Percentiles rank a stretch among this genome's conserved stretches.
Evolutionary conservation across 2,329 filamentous ascomycete species (phyloP).

Genomic region (Aspergillus sp.): DNA sequence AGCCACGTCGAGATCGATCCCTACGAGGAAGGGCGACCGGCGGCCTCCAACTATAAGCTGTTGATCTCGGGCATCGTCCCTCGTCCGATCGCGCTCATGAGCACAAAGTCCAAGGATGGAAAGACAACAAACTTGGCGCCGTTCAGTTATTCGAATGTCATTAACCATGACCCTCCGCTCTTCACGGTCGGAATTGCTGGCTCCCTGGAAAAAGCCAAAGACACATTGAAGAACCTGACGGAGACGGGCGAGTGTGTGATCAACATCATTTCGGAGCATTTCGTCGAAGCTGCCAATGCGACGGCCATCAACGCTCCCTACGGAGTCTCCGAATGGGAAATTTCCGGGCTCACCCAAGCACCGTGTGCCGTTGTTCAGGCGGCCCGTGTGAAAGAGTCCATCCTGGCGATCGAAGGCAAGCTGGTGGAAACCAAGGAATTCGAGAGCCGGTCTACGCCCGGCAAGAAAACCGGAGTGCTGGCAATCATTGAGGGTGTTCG

Average conservation of each 20-base stretch:
- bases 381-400: constrained; percentile 75
- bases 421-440: constrained; percentile 75
- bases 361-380: constrained; percentile 66
- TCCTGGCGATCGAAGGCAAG: constrained; percentile 81
- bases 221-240: constrained; percentile 73
- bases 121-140: constrained; percentile 75
- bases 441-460: constrained; percentile 69
- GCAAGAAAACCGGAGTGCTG: constrained; percentile 73
- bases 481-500: constrained; percentile 78
- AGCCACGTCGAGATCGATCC: constrained; percentile 79
- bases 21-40: constrained; percentile 67
- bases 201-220: constrained; percentile 66
- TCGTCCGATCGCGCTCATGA: constrained; percentile 71
- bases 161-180: constrained; percentile 83
- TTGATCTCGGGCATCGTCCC: constrained; percentile 82
- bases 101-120: constrained; percentile 64
- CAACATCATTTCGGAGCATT: constrained; percentile 85
- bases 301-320: constrained; percentile 75
- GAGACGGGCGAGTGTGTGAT: constrained; percentile 76
- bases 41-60: constrained; percentile 83
- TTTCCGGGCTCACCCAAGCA: constrained; percentile 73
- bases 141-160: constrained; percentile 81
- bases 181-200: constrained; percentile 68
- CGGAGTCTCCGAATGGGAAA: constrained; percentile 75
- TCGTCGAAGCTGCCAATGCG: constrained; percentile 84